Base-by-base conservation (phyloP, 2,329 filamentous ascomycete species). In the Sporothrix pseudoabietina region DNA sequence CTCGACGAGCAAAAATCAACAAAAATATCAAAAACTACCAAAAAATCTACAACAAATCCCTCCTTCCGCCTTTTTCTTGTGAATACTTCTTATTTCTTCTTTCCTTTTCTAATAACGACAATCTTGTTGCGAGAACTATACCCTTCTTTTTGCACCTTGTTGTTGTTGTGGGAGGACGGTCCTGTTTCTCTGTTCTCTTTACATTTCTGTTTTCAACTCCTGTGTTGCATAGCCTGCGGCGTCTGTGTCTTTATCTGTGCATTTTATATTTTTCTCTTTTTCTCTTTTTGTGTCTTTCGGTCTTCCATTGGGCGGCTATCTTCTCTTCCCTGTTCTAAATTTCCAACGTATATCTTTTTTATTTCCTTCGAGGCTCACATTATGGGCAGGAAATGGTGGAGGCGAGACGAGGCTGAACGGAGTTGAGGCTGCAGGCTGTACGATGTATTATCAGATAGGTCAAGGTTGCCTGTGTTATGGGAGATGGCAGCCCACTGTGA, bases 141-240 rank as follows among this genome's bases (percentile, higher is more conserved):
- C 61, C 61, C 61, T 47, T 65, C 35, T 12, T 66, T 47, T 66
- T 66, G 61, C 61, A 66, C 61, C 9, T 47, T 39, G 16, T 30
- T 41, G n/a, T 30, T 41, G n/a, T 26, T 26, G 39, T 65, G 39
- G n/a, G 39, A 16, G 61, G 22, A 47, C n/a, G 32, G 32, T 22
- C n/a, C 19, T 32, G 5, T 61, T 16, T 61, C 32, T 35, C 16
- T 54, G 52, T 22, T 22, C 26, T 26, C 1, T 54, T n/a, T 59
- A n/a, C 12, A 26, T 44, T 16, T 19, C 32, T 61, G 57, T 61
- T 61, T 19, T 5, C 52, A 26, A 26, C 12, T 57, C 19, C 16
- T 26, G 30, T 63, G 54, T 47, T 74, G 73, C 73, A 74, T 74
- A 72, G 73, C 71, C 66, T 59, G 32, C 30, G 71, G 73, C 66